phyloP scores from a whole-genome alignment of 768 basidiomycete species.

The Suillus ampliporus region DNA sequence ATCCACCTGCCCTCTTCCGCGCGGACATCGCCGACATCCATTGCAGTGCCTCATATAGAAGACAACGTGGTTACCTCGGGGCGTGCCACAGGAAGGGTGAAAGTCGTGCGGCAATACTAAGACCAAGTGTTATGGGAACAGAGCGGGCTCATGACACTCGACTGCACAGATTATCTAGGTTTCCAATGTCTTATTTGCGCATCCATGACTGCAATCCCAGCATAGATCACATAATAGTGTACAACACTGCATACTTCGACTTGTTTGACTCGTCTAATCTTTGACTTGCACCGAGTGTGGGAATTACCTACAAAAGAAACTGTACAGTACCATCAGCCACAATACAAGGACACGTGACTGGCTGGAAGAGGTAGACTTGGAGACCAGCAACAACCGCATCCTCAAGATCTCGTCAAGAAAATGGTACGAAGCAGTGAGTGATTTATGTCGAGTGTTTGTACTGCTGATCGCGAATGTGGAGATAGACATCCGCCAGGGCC shows the following conservation, averaged over 20 bases:
- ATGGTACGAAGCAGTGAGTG: slow-evolving; percentile 82
- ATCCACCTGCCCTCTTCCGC: slow-evolving; percentile 49
- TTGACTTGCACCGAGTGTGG: slow-evolving; percentile 21
- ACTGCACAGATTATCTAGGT: slow-evolving; percentile 24
- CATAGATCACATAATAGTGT: slow-evolving; percentile 13
- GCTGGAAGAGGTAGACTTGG: slow-evolving; percentile 26
- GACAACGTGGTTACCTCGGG: slow-evolving; percentile 30
- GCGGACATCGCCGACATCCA: slow-evolving; percentile 57
- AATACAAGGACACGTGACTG: slow-evolving; percentile 46
- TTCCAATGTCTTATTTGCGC: slow-evolving; percentile 26
- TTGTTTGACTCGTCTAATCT: not conserved
- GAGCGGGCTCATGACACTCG: slow-evolving; percentile 1
- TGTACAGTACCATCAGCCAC: slow-evolving; percentile 67
- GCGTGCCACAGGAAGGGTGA: slow-evolving; percentile 50
- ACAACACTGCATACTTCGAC: slow-evolving; percentile 6
- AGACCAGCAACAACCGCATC: slow-evolving; percentile 28
- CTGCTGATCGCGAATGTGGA: slow-evolving; percentile 18
- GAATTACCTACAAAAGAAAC: slow-evolving; percentile 42
- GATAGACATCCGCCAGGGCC: slow-evolving; percentile 82
- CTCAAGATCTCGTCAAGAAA: slow-evolving; percentile 63
- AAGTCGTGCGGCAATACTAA: slow-evolving; percentile 53
- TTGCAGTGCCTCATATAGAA: slow-evolving; percentile 53
- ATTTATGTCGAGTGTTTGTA: not conserved
- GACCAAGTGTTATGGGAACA: slow-evolving; percentile 1
- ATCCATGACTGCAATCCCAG: slow-evolving; percentile 12